Percentiles rank a stretch among this genome's conserved stretches.
Conservation (phyloP, 495 filamentous ascomycete genomes). For the Podospora pseudopauciseta region DNA sequence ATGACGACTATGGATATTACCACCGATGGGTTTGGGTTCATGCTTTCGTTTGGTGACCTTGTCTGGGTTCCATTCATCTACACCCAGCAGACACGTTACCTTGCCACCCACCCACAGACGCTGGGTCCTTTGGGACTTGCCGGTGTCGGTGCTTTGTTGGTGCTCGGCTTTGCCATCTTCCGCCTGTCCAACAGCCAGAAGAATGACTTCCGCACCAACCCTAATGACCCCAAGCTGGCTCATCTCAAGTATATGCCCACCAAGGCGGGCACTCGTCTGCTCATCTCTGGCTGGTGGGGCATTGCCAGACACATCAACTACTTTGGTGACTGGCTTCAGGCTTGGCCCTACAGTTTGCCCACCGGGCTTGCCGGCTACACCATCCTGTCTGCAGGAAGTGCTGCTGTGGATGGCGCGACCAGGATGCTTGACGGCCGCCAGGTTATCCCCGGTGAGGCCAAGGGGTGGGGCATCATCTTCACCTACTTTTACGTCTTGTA, state of each 20-base stretch:
- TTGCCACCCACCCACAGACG: slow-evolving; percentile 73
- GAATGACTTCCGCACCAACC: slow-evolving; percentile 87
- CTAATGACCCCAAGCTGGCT: slow-evolving; percentile 71
- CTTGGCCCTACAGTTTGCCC: slow-evolving; percentile 87
- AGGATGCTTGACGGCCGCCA: slow-evolving; percentile 57
- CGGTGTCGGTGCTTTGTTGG: slow-evolving; percentile 61
- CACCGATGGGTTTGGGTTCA: slow-evolving; percentile 92
- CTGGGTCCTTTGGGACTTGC: slow-evolving; percentile 64
- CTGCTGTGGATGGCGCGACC: slow-evolving; percentile 42
- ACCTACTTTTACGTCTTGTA: slow-evolving; percentile 96
- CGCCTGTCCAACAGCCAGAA: slow-evolving; percentile 89
- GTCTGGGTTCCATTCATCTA: slow-evolving; percentile 94
- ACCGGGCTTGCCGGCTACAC: slow-evolving; percentile 81
- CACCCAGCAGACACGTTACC: slow-evolving; percentile 81
- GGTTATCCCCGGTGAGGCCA: slow-evolving; percentile 66
- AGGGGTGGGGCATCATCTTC: slow-evolving; percentile 78
- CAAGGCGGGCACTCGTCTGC: slow-evolving; percentile 70
- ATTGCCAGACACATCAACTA: slow-evolving; percentile 93
- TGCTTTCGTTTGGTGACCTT: slow-evolving; percentile 93
- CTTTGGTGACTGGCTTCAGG: slow-evolving; percentile 93
- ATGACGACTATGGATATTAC: slow-evolving; percentile 96
- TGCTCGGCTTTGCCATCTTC: slow-evolving; percentile 81
- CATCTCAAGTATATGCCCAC: slow-evolving; percentile 89
- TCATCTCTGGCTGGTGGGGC: slow-evolving; percentile 95
- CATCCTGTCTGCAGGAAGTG: slow-evolving; percentile 51